phyloP scores from a whole-genome alignment of 2,329 filamentous ascomycete species.

The Pyrenochaeta sp. region DNA sequence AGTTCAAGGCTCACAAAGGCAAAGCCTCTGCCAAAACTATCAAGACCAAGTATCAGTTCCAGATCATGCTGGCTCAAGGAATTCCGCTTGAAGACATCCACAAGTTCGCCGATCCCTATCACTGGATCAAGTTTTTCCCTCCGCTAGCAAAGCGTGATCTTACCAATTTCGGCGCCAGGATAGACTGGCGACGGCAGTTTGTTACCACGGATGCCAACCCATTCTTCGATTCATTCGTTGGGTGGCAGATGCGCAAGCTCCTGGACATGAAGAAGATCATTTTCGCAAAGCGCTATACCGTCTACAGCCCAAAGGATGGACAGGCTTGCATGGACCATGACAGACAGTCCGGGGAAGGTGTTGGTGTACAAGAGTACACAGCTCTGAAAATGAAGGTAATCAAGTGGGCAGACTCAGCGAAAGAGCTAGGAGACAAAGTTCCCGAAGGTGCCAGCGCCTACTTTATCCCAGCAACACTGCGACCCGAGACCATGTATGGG shows the following conservation, averaged over 20 bases:
- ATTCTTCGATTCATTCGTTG: constrained; percentile 93
- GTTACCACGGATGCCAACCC: constrained; percentile 97
- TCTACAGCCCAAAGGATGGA: constrained; percentile 86
- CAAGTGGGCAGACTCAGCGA: constrained; percentile 83
- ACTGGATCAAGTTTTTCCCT: constrained; percentile 94
- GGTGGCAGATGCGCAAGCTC: constrained; percentile 96
- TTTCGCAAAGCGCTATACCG: constrained; percentile 91
- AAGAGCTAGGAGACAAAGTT: constrained; percentile 76
- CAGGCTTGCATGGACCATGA: constrained; percentile 91
- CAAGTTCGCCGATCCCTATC: constrained; percentile 86
- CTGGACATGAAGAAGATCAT: constrained; percentile 92
- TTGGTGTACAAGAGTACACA: constrained; percentile 90
- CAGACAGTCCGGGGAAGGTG: constrained; percentile 79
- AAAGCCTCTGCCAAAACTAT: constrained; percentile 90
- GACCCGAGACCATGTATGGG: constrained; percentile 98
- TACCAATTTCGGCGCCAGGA: constrained; percentile 81
- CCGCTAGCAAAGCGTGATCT: constrained; percentile 81
- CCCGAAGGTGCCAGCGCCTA: constrained; percentile 82
- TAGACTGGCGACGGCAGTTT: constrained; percentile 93
- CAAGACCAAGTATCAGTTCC: constrained; percentile 95
- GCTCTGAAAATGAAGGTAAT: constrained; percentile 90
- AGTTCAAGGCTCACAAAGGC: constrained; percentile 80
- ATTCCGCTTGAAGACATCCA: constrained; percentile 90
- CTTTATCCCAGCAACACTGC: constrained; percentile 89
- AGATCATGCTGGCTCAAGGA: constrained; percentile 92